Evolutionary conservation across 1,284 basidiomycete species (phyloP).

Genomic region (Boletus albobrunnescens): DNA sequence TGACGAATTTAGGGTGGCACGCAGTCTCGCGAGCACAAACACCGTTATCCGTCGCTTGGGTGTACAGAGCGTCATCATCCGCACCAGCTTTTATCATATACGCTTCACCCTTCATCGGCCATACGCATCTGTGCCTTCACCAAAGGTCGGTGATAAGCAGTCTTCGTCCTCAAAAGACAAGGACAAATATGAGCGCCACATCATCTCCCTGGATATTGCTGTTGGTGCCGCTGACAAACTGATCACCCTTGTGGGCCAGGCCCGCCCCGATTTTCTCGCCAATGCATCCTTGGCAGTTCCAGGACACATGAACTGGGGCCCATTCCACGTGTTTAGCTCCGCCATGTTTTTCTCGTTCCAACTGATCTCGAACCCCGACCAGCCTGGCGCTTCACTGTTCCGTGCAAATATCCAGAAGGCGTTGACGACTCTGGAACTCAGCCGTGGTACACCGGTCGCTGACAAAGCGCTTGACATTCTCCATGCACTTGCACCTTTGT

Average conservation of each 20-base stretch:
- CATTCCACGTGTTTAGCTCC: slow-evolving; percentile 76
- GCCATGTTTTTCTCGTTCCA: slow-evolving; percentile 86
- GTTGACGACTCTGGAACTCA: slow-evolving; percentile 58
- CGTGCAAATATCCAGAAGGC: slow-evolving; percentile 69
- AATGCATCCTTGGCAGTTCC: slow-evolving; percentile 66
- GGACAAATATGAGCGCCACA: slow-evolving; percentile 45
- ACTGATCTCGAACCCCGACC: slow-evolving; percentile 70
- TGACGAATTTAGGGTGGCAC: slow-evolving; percentile 68
- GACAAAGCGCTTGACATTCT: slow-evolving; percentile 71
- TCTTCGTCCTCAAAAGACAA: slow-evolving; percentile 33
- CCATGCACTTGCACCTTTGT: slow-evolving; percentile 63
- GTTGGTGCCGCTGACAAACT: slow-evolving; percentile 70
- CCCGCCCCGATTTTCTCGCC: slow-evolving; percentile 65
- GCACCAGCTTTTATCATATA: slow-evolving; percentile 71
- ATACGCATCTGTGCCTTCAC: slow-evolving; percentile 48
- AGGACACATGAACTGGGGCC: slow-evolving; percentile 78
- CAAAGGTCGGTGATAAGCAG: slow-evolving; percentile 22
- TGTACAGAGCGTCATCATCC: slow-evolving; percentile 73
- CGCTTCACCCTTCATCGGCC: slow-evolving; percentile 78
- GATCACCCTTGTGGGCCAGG: slow-evolving; percentile 67
- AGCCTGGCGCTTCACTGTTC: slow-evolving; percentile 68
- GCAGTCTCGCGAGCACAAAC: slow-evolving; percentile 58
- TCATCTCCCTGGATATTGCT: slow-evolving; percentile 61
- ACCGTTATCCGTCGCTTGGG: slow-evolving; percentile 56
- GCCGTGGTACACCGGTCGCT: slow-evolving; percentile 57